phyloP scores from a whole-genome alignment of 805 yeast species.

The Saccharomycopsis vini region DNA sequence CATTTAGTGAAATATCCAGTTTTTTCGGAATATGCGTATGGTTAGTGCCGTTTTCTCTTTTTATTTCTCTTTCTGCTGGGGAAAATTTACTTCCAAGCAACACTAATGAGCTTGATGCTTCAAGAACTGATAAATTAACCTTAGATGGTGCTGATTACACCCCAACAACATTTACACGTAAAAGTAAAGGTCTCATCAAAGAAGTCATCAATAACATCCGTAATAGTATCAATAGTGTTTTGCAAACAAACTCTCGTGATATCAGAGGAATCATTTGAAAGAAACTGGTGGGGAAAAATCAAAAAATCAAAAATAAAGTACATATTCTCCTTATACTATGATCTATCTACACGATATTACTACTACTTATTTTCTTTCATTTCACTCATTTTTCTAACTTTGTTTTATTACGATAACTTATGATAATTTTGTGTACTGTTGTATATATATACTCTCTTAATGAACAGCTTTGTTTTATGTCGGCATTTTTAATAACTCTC shows the following conservation, averaged over 20 bases:
- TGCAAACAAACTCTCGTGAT: not conserved
- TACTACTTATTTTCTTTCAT: too few relatives aligned
- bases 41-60: slow-evolving; percentile 88
- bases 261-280: not conserved
- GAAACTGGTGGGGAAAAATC: not conserved
- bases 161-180: slow-evolving; percentile 26
- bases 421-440: too few relatives aligned
- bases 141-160: slow-evolving; percentile 28
- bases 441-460: too few relatives aligned
- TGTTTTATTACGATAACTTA: too few relatives aligned
- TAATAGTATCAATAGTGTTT: too few relatives aligned
- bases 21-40: slow-evolving; percentile 91
- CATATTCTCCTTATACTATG: too few relatives aligned
- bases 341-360: too few relatives aligned
- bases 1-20: slow-evolving; percentile 86
- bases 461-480: too few relatives aligned
- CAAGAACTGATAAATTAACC: slow-evolving; percentile 23
- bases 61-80: slow-evolving; percentile 85
- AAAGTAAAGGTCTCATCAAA: slow-evolving; percentile 60
- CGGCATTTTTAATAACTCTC: too few relatives aligned
- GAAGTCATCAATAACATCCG: slow-evolving; percentile 39
- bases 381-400: too few relatives aligned
- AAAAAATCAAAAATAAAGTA: not conserved
- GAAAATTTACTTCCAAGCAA: slow-evolving; percentile 72
- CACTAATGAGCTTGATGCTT: slow-evolving; percentile 24